Base-by-base conservation (phyloP, 352 stramenopile species). In the Phytophthora litchii region DNA sequence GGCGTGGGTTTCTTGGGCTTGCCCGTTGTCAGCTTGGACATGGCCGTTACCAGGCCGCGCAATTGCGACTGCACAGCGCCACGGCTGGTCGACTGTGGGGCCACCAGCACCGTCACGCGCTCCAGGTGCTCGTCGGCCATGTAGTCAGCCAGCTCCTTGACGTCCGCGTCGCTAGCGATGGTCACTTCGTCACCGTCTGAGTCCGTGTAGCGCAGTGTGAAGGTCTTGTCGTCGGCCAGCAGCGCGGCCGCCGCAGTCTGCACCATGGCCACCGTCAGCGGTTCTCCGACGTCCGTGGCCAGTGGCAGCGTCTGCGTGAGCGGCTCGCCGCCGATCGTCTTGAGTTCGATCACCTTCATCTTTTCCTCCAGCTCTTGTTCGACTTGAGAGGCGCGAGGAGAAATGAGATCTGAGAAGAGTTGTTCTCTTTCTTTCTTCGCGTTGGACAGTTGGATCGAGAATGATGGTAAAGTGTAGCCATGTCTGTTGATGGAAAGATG, bases 141-240 rank as follows among this genome's bases (percentile, higher is more conserved):
- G 54, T 83, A 86, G 35, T 70, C 51, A 10, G 70, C 40, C 42
- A 77, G 52, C 48, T 87, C 80, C 40, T 77, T 65, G 25, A 89
- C 49, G 58, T 89, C 80, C 14, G 67, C 62, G 50, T 86, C 72
- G 47, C 64, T 74, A 1, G 64, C 72, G 23, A 89, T 76, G 49
- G 80, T 86, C 29, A 89, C 77, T 19, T 71, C 36, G 48, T 89
- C 80, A 10, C 77, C 76, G 41, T 87, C 80, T 43, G 67, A 79
- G 62, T 89, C 80, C 44, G 65, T 70, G 56, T 89, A 89, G 41
- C 70, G 74, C 12, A 86, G 49, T 20, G 62, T 40, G 42, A 60
- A 81, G 35, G 25, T 27, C 31, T 52, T 44, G 21, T 70, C 61
- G 37, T 65, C 69, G 14, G 72, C 21, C 17, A 61, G n/a, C 25